Evolutionary conservation across 2,329 filamentous ascomycete genomes (phyloP).

Genomic region (Neoscytalidium dimidiatum): DNA sequence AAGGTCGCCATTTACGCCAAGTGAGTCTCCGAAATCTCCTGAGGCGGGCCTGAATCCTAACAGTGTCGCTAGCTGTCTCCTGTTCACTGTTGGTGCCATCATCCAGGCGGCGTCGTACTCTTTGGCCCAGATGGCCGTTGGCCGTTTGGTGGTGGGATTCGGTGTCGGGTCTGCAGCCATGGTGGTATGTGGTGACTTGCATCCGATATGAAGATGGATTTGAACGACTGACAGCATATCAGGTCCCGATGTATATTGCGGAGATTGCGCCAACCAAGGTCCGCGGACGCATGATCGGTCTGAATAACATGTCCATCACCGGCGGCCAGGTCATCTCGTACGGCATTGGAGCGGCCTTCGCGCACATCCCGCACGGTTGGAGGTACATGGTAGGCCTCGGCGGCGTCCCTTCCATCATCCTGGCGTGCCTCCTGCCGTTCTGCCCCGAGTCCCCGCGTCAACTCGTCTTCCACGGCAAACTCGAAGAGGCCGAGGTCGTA

Average conservation of each 20-base stretch:
- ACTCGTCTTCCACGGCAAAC: slow-evolving; percentile 45
- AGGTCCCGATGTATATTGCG: slow-evolving; percentile 47
- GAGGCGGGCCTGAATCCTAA: background rate
- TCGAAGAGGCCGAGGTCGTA: slow-evolving; percentile 42
- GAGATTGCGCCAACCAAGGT: slow-evolving; percentile 54
- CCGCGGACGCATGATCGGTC: slow-evolving; percentile 51
- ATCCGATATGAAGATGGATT: background rate
- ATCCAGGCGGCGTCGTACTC: slow-evolving; percentile 33
- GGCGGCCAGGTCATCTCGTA: slow-evolving; percentile 34
- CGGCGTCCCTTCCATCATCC: slow-evolving; percentile 49
- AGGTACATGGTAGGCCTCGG: slow-evolving; percentile 53
- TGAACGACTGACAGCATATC: slow-evolving; percentile 11
- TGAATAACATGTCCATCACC: slow-evolving; percentile 49
- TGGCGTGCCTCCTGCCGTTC: slow-evolving; percentile 46
- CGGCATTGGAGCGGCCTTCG: slow-evolving; percentile 33
- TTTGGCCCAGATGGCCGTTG: slow-evolving; percentile 47
- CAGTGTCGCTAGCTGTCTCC: slow-evolving; percentile 27
- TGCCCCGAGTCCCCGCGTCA: slow-evolving; percentile 54
- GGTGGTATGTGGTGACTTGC: slow-evolving; percentile 32
- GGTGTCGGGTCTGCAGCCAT: slow-evolving; percentile 53
- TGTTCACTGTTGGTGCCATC: slow-evolving; percentile 41
- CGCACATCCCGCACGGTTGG: slow-evolving; percentile 49
- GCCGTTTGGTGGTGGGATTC: slow-evolving; percentile 51
- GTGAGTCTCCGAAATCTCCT: background rate
- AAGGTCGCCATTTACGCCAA: slow-evolving; percentile 42